Evolutionary conservation across 371 early-diverging fungal species (phyloP).

Genomic region (Actinomucor elegans): DNA sequence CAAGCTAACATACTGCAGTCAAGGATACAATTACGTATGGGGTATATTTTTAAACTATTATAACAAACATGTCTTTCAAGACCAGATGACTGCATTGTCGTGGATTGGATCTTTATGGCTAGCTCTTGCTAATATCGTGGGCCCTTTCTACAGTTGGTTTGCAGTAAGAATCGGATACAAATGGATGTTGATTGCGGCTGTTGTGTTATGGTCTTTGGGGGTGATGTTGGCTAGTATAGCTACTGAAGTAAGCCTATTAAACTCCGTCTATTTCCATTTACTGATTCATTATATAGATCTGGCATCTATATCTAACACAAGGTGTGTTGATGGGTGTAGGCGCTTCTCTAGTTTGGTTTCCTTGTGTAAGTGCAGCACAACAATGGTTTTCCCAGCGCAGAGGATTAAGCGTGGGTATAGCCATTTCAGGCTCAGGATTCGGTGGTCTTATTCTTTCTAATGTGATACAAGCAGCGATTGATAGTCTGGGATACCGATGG

Average conservation of each 20-base stretch:
- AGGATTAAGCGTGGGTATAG: conserved; percentile 73
- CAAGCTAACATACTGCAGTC: conserved; percentile 12
- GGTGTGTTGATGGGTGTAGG: conserved; percentile 71
- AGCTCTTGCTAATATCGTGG: conserved; percentile 34
- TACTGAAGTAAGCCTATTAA: conserved; percentile 51
- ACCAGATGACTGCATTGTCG: conserved; percentile 38
- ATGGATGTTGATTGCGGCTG: conserved; percentile 47
- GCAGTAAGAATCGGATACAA: conserved; percentile 55
- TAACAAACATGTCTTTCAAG: conserved; percentile 28
- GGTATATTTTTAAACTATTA: conserved; percentile 42
- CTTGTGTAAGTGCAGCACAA: conserved; percentile 52
- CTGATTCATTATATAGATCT: conserved; percentile 42
- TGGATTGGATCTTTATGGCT: conserved; percentile 46
- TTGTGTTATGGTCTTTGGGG: conserved; percentile 47
- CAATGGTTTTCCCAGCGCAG: conserved; percentile 78
- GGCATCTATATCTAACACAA: conserved; percentile 72
- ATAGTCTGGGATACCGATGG: conserved; percentile 55
- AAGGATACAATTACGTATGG: conserved; percentile 39
- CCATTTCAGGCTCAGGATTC: conserved; percentile 75
- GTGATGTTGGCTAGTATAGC: conserved; percentile 65
- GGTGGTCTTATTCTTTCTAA: conserved; percentile 76
- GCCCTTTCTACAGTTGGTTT: conserved; percentile 45
- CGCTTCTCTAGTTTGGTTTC: conserved; percentile 49
- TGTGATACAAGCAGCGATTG: conserved; percentile 58
- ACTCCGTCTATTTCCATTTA: too few species aligned